Evolutionary conservation across 1,139 yeast genomes (phyloP).

Genomic region (Neolecta irregularis): DNA sequence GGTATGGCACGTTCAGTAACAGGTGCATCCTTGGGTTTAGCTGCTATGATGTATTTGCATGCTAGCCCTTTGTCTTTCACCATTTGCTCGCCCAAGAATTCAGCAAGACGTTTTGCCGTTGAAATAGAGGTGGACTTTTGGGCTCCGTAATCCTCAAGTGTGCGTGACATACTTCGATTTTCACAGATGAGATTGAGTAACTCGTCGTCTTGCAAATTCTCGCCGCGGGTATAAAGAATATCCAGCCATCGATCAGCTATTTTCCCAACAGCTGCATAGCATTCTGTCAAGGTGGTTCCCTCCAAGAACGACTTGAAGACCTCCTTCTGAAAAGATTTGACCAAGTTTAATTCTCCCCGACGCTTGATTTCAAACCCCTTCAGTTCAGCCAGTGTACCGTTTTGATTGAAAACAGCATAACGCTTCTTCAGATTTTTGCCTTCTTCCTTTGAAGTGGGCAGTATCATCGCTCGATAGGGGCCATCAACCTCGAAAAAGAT

Average conservation of each 20-base stretch:
- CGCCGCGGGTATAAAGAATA: conserved; percentile 75
- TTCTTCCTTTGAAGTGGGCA: conserved; percentile 95
- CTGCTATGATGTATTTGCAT: conserved; percentile 83
- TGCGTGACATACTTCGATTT: conserved; percentile 87
- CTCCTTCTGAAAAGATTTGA: conserved; percentile 90
- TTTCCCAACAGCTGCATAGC: conserved; percentile 78
- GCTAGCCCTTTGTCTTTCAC: conserved; percentile 93
- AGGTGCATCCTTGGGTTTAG: conserved; percentile 70
- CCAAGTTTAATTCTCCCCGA: conserved; percentile 87
- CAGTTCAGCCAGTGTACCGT: conserved; percentile 84
- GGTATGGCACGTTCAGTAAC: conserved; percentile 95
- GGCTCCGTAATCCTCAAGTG: conserved; percentile 72
- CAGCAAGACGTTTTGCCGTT: conserved; percentile 85
- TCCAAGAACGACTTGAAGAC: conserved; percentile 81
- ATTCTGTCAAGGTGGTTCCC: conserved; percentile 59
- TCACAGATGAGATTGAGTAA: conserved; percentile 89
- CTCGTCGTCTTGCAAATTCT: conserved; percentile 83
- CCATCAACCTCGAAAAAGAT: conserved; percentile 98
- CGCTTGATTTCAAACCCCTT: conserved; percentile 95
- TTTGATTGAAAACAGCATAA: conserved; percentile 91
- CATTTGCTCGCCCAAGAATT: conserved; percentile 94
- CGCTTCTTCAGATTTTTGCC: conserved; percentile 92
- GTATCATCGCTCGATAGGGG: conserved; percentile 91
- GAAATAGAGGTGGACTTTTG: conserved; percentile 94
- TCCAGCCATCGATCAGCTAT: conserved; percentile 96